These are phyloP conservation scores for Isoetes taiwanensis DNA, from an alignment of 75 land plant genomes.

Conservation along the genomic window DNA sequence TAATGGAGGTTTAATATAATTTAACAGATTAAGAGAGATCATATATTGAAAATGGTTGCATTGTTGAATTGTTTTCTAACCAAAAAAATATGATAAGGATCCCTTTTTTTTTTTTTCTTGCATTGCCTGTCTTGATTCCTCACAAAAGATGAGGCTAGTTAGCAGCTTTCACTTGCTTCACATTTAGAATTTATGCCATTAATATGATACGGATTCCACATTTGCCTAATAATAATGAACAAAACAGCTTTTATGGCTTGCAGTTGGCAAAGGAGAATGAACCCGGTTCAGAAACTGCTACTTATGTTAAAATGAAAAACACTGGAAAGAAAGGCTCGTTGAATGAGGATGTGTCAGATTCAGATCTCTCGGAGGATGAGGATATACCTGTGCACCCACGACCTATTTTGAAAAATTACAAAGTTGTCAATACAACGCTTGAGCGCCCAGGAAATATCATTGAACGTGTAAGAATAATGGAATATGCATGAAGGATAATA, in stretches of 20 bases:
- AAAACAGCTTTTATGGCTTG: not conserved
- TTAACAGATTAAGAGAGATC: too few relatives aligned
- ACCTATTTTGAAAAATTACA: not conserved
- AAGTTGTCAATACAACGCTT: slow-evolving; percentile 1
- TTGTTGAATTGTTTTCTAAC: too few relatives aligned
- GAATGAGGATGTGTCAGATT: slow-evolving; percentile 23
- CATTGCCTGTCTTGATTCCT: not conserved
- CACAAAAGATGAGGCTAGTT: not conserved
- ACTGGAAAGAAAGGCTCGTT: slow-evolving; percentile 10
- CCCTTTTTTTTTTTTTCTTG: not conserved
- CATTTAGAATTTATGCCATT: too few relatives aligned
- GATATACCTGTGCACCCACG: slow-evolving; percentile 3
- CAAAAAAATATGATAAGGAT: not conserved
- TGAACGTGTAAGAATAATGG: slow-evolving; percentile 28
- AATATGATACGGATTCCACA: too few relatives aligned
- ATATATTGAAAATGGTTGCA: too few relatives aligned
- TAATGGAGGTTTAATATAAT: too few relatives aligned
- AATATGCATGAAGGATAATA: not conserved
- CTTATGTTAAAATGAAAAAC: slow-evolving; percentile 20
- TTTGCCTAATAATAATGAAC: not conserved
- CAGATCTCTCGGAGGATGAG: slow-evolving; percentile 23
- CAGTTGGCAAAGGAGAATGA: slow-evolving; percentile 25
- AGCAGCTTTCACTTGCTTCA: not conserved
- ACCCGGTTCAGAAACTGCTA: slow-evolving; percentile 19
- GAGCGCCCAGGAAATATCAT: slow-evolving; percentile 18